Conservation (phyloP, 768 basidiomycete species). For the Hysterangium stoloniferum region DNA sequence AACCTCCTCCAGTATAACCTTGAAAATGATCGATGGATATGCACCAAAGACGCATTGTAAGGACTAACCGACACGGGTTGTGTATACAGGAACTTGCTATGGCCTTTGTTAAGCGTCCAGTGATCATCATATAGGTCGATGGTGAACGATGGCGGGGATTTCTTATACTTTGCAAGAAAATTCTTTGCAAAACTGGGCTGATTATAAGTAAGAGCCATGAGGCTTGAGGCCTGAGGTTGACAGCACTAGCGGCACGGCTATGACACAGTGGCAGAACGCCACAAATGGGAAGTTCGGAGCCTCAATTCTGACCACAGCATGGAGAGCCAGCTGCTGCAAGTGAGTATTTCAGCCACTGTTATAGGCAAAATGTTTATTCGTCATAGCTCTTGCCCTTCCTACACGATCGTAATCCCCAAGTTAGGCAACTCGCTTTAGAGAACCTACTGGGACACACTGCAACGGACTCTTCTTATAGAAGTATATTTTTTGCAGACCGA, state of each 20-base stretch:
- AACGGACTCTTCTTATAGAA: slow-evolving; percentile 58
- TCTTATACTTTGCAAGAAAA: slow-evolving; percentile 49
- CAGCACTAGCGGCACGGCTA: slow-evolving; percentile 2
- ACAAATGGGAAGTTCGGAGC: background rate
- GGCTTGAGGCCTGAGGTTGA: slow-evolving; percentile 7
- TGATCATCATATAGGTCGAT: slow-evolving; percentile 72
- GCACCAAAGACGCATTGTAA: background rate
- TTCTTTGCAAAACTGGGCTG: slow-evolving; percentile 56
- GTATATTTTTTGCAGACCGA: slow-evolving; percentile 65
- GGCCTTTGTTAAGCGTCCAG: slow-evolving; percentile 76
- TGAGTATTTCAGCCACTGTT: slow-evolving; percentile 15
- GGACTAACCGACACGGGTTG: slow-evolving; percentile 55
- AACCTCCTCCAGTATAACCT: slow-evolving; percentile 81
- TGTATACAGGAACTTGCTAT: slow-evolving; percentile 69
- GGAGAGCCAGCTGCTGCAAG: slow-evolving; percentile 33
- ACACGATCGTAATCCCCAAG: slow-evolving; percentile 79
- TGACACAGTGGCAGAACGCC: background rate
- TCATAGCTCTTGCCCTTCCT: slow-evolving; percentile 78
- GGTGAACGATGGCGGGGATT: slow-evolving; percentile 63
- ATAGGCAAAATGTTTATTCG: background rate
- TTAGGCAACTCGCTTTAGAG: slow-evolving; percentile 76
- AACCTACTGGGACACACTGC: slow-evolving; percentile 79
- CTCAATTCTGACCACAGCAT: slow-evolving; percentile 35
- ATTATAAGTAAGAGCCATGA: slow-evolving; percentile 50
- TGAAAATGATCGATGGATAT: slow-evolving; percentile 7